Evolutionary conservation across 2,329 filamentous ascomycete species (phyloP).

Genomic region (Monosporascus ibericus): DNA sequence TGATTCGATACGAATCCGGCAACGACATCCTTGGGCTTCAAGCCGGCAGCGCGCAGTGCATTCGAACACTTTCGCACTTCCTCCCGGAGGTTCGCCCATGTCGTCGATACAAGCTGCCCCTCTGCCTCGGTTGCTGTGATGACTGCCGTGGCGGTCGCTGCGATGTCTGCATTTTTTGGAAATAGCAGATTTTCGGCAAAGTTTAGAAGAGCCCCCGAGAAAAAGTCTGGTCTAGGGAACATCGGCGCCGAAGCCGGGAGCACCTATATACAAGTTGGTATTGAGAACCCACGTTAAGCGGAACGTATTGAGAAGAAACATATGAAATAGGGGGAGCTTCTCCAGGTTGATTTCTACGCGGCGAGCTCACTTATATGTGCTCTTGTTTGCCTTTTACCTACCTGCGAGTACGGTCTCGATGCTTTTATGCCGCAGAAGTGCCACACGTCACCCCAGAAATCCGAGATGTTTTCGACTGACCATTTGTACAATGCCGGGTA

Average conservation of each 20-base stretch:
- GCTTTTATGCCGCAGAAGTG: conserved; percentile 71
- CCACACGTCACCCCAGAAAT: conserved; percentile 86
- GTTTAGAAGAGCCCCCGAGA: conserved; percentile 72
- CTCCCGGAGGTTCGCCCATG: conserved; percentile 77
- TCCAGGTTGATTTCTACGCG: too few relatives aligned
- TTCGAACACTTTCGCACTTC: conserved; percentile 68
- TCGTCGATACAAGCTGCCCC: conserved; percentile 48
- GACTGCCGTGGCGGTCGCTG: conserved; percentile 60
- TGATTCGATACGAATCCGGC: conserved; percentile 84
- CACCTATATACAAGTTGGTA: conserved; percentile 43
- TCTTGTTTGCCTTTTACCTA: conserved; percentile 29
- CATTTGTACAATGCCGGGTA: conserved; percentile 78
- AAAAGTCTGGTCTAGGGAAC: conserved; percentile 86
- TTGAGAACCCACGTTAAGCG: not conserved
- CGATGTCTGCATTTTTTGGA: conserved; percentile 51
- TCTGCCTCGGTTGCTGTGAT: conserved; percentile 74
- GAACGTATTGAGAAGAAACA: not conserved
- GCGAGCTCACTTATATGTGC: not conserved
- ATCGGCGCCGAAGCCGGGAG: conserved; percentile 62
- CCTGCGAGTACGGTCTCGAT: conserved; percentile 55
- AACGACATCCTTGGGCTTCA: conserved; percentile 53
- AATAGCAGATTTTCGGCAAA: conserved; percentile 94
- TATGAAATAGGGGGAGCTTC: not conserved
- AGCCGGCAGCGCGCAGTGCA: conserved; percentile 59
- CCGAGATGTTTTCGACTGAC: conserved; percentile 70